Base-by-base conservation (phyloP, 2,329 filamentous ascomycete species). In the Leptographium flavum region DNA sequence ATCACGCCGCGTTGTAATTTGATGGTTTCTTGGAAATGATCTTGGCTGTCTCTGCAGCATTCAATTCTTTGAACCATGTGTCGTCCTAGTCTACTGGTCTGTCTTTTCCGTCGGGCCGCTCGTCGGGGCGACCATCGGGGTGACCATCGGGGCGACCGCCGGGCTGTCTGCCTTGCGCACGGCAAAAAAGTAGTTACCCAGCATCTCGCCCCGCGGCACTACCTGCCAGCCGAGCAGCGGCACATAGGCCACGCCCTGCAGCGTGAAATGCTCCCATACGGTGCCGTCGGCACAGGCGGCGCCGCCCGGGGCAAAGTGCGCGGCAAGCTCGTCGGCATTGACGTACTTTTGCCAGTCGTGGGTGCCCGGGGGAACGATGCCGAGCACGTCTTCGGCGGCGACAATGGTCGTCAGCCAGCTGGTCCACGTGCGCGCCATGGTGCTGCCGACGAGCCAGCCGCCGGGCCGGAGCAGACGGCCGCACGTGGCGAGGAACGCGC, bases 281-380 rank as follows among this genome's bases (percentile, higher is more conserved):
- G 45, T 25, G 21, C 25, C 65, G 69, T 33, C 49, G 65, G 61
- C 52, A 10, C 14, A 28, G 7, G 27, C 22, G 13, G 40, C 27
- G 30, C 13, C 37, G 60, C 63, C 41, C 9, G 46, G 45, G 15
- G 66, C 60, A 52, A 81, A 74, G 59, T 73, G 69, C 1, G 60
- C 64, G 53, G 72, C 66, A 57, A 94, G 61, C 69, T 96, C 90
- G 14, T 75, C 69, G 51, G 85, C 83, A 58, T 95, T 92, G 53
- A 98, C 81, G 64, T 96, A 98, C 67, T 96, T 94, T 50, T 72
- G 71, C 92, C 92, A 98, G 61, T 95, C 87, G 64, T 98, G 92
- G 39, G 92, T 98, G 2, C 92, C 92, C 52, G 75, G 76, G 10
- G 92, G 92, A 46, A 98, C 92, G 49, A 96, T 86, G 5, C 84